A percentile compares a stretch with the other conserved stretches of the same genome.
phyloP scores from a whole-genome alignment of 2,329 filamentous ascomycete genomes.

The Nigrospora sphaerica region DNA sequence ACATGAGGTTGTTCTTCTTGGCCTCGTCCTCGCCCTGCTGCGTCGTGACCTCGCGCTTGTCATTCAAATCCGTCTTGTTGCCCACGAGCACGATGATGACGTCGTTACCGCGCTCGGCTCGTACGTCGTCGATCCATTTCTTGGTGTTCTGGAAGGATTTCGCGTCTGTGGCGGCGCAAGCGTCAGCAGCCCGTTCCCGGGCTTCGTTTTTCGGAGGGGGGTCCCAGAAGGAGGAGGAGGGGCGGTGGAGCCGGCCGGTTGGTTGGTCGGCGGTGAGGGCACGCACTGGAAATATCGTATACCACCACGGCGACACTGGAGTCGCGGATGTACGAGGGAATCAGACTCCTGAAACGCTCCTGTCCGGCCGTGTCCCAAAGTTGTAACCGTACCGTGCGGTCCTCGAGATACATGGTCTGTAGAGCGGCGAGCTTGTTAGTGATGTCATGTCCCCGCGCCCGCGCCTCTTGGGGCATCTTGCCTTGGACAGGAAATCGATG shows the following conservation, averaged over 20 bases:
- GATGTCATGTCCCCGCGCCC: background rate
- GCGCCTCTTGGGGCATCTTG: constrained; percentile 27
- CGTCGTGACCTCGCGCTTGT: constrained; percentile 95
- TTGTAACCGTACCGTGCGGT: constrained; percentile 93
- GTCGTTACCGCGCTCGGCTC: constrained; percentile 93
- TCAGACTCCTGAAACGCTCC: constrained; percentile 92
- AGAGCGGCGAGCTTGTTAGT: constrained; percentile 8
- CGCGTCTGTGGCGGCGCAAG: constrained; percentile 46
- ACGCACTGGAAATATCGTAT: constrained; percentile 87
- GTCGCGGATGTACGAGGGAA: constrained; percentile 97
- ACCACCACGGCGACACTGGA: constrained; percentile 97
- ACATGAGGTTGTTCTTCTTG: constrained; percentile 97
- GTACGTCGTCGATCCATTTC: constrained; percentile 99
- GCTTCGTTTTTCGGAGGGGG: background rate
- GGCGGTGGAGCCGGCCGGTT: constrained; percentile 6
- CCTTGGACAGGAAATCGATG: constrained; percentile 98
- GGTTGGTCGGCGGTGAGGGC: background rate
- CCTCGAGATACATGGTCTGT: constrained; percentile 98
- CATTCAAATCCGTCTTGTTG: constrained; percentile 98
- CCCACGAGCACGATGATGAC: constrained; percentile 98
- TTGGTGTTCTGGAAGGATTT: constrained; percentile 98
- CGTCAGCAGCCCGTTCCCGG: constrained; percentile 10
- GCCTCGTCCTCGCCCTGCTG: constrained; percentile 96
- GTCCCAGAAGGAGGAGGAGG: background rate
- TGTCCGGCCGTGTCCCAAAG: constrained; percentile 98